Percentiles rank a stretch among this genome's conserved stretches.
These are phyloP conservation scores for Dillenia suffruticosa DNA, from an alignment of 164 flowering plant genomes.

Conservation along the genomic window DNA sequence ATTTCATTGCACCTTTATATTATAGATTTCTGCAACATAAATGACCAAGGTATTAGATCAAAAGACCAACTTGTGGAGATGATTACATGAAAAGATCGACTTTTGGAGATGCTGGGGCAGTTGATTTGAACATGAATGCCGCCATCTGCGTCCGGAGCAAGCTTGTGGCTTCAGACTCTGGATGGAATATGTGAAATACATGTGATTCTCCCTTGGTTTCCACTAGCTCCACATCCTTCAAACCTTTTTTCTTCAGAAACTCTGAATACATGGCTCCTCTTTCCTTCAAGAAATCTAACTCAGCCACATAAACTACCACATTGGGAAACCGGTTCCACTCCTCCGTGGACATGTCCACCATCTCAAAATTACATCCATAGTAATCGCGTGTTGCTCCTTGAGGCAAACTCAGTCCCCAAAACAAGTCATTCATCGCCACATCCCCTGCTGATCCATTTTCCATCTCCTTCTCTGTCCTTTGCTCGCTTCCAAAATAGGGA, in stretches of 20 bases:
- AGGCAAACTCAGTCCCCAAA: slow-evolving; percentile 73
- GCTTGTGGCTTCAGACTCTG: slow-evolving; percentile 50
- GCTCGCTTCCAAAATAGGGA: slow-evolving; percentile 67
- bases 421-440: slow-evolving; percentile 55
- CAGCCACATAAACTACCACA: slow-evolving; percentile 61
- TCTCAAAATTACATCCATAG: slow-evolving; percentile 62
- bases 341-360: slow-evolving; percentile 9
- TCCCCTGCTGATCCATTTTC: slow-evolving; percentile 19
- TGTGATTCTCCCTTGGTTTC: slow-evolving; percentile 53
- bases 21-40: too few species aligned
- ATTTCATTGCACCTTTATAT: too few species aligned
- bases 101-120: too few species aligned
- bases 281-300: slow-evolving; percentile 66
- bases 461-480: slow-evolving; percentile 44
- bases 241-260: slow-evolving; percentile 51
- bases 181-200: slow-evolving; percentile 54
- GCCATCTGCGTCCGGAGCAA: slow-evolving; percentile 49
- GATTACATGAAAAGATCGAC: too few species aligned
- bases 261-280: slow-evolving; percentile 59
- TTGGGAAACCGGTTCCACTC: slow-evolving; percentile 53
- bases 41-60: too few species aligned
- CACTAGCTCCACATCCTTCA: slow-evolving; percentile 38
- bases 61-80: too few species aligned
- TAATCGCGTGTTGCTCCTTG: slow-evolving; percentile 49
- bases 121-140: slow-evolving; percentile 36